Evolutionary conservation across 1,139 yeast species (phyloP), one percentile per base, ranked within the genome.

Genomic region (Geotrichum carabidarum): DNA sequence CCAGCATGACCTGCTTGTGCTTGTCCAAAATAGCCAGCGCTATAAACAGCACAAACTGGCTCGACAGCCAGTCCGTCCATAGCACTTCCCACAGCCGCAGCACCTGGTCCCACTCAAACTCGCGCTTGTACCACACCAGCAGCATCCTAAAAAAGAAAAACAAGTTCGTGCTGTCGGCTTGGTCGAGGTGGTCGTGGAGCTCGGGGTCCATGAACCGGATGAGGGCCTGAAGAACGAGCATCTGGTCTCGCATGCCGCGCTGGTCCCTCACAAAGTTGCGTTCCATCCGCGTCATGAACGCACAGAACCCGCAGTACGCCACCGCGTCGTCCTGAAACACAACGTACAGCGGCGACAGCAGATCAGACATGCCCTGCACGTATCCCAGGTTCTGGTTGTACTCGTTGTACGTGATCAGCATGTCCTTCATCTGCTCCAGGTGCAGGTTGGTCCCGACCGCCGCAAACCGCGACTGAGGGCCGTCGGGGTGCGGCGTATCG

Each of bases 291-390:
- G 87, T 90, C 99, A 94, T 93, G 62, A 89, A 88, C 48, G 83
- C 80, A 14, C 82, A 77, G 72, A 91, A 93, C 15, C 93, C 85
- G 95, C 96, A 90, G 68, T 93, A 94, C 2, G 95, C 76, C 34
- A 89, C 65, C 0, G 84, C 75, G 63, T 91, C 97, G 67, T 91
- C 95, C 64, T 83, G 82, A 43, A 88, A 72, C 6, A 82, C 78
- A 44, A 83, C 87, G 67, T 90, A 94, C 6, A 93, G 70, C 0
- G 98, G 98, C 0, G 96, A 85, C 41, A 94, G 74, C 54, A 93
- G 74, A 68, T 93, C 99, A 7, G 95, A 84, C 99, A 93, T 93
- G 1, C 99, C 99, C 71, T 93, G 99, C 18, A 93, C 96, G 66
- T 93, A 93, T 0, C 99, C 99, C 63, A 94, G 72, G 61, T 89